These are phyloP conservation scores for Solioccasus polychromus DNA, from an alignment of 768 basidiomycete species.

Conservation along the genomic window DNA sequence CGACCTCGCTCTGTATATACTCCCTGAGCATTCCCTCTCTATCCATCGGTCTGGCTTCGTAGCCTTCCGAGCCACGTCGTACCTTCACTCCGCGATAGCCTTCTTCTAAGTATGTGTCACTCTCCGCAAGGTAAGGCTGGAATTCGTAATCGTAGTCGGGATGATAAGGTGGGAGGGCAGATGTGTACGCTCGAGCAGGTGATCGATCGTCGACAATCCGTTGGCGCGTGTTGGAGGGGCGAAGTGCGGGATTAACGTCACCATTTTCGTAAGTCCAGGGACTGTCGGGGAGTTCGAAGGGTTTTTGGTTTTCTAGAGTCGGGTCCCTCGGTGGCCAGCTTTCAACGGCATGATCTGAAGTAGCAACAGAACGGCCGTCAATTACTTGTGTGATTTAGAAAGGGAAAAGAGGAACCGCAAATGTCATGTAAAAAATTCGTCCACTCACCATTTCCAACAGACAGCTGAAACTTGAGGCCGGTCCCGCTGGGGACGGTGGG, in stretches of 20 bases:
- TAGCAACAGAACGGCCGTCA: constrained; percentile 10
- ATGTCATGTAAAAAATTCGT: constrained; percentile 36
- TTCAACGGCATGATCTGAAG: constrained; percentile 36
- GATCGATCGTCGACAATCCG: constrained; percentile 27
- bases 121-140: constrained; percentile 17
- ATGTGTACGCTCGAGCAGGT: constrained; percentile 34
- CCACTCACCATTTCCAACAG: constrained; percentile 75
- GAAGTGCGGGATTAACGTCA: constrained; percentile 70
- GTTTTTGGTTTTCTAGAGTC: constrained; percentile 31
- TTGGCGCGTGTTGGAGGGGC: constrained; percentile 52
- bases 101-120: constrained; percentile 30
- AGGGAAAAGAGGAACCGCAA: constrained; percentile 2
- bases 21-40: constrained; percentile 63
- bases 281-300: constrained; percentile 50
- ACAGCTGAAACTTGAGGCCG: constrained; percentile 76
- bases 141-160: constrained; percentile 48
- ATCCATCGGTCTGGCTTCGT: constrained; percentile 61
- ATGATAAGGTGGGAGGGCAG: constrained; percentile 71
- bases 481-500: constrained; percentile 65
- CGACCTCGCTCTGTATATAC: constrained; percentile 53
- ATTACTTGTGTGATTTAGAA: neutral
- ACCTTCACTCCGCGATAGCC: constrained; percentile 38
- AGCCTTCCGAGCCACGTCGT: constrained; percentile 79
- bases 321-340: constrained; percentile 80
- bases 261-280: constrained; percentile 89